Percentiles rank a stretch among this genome's conserved stretches.
Evolutionary conservation across 1,284 basidiomycete species (phyloP).

Genomic region (Tetrapyrgos nigripes): DNA sequence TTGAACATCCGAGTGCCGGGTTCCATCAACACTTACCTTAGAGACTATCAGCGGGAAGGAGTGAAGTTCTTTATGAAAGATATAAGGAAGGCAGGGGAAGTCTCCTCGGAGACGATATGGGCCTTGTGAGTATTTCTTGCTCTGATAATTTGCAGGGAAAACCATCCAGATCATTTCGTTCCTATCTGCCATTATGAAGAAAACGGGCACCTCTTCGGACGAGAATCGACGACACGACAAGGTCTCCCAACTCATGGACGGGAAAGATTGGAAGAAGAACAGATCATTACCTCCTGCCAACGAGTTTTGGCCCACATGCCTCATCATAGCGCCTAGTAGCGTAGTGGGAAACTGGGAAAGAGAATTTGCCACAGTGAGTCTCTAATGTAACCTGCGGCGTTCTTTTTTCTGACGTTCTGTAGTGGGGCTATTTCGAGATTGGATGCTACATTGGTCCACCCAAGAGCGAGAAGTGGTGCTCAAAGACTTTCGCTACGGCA

Average conservation of each 20-base stretch:
- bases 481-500: constrained; percentile 73
- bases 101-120: constrained; percentile 91
- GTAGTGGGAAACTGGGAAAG: constrained; percentile 85
- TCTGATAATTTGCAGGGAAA: constrained; percentile 58
- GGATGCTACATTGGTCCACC: constrained; percentile 64
- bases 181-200: constrained; percentile 85
- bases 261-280: constrained; percentile 54
- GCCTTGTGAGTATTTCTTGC: constrained; percentile 58
- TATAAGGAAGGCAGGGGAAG: constrained; percentile 72
- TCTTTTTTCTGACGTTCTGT: constrained; percentile 1
- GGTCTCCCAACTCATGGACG: constrained; percentile 69
- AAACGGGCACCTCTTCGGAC: constrained; percentile 70
- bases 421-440: constrained; percentile 87
- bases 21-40: constrained; percentile 79
- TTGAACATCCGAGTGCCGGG: constrained; percentile 65
- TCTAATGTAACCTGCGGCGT: not conserved
- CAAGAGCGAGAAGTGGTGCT: constrained; percentile 60
- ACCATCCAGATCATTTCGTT: constrained; percentile 91
- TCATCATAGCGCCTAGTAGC: constrained; percentile 82
- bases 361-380: constrained; percentile 68
- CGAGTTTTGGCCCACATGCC: constrained; percentile 77
- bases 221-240: constrained; percentile 63
- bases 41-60: constrained; percentile 87
- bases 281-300: constrained; percentile 68
- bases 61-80: constrained; percentile 71